phyloP scores from a whole-genome alignment of 2,329 filamentous ascomycete species.

The Fusarium sp. region DNA sequence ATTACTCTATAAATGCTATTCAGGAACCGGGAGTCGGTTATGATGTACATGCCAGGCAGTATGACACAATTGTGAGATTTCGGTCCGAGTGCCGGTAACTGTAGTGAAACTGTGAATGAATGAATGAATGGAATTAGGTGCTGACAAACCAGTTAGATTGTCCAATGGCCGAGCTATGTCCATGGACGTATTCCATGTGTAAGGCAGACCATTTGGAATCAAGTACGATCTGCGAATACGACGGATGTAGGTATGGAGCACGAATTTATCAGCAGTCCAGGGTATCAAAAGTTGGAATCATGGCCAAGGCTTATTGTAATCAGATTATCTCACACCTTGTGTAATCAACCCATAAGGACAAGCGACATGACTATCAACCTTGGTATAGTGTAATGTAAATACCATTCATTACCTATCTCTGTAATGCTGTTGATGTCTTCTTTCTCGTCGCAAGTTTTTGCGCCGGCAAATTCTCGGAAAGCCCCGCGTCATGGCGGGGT shows the following conservation, averaged over 20 bases:
- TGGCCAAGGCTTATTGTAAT: neutral
- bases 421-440: neutral
- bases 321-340: neutral
- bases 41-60: slow-evolving; percentile 40
- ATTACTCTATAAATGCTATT: slow-evolving; percentile 11
- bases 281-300: slow-evolving; percentile 14
- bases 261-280: slow-evolving; percentile 36
- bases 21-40: slow-evolving; percentile 25
- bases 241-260: slow-evolving; percentile 19
- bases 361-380: neutral
- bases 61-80: slow-evolving; percentile 46
- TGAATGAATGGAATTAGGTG: slow-evolving; percentile 14
- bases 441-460: slow-evolving; percentile 3
- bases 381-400: too few species aligned
- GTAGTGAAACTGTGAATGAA: too few species aligned
- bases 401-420: too few species aligned
- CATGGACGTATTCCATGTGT: slow-evolving; percentile 3
- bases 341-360: too few species aligned
- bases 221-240: slow-evolving; percentile 31
- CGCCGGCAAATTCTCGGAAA: slow-evolving; percentile 39
- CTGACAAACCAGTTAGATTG: slow-evolving; percentile 37
- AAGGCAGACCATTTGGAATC: slow-evolving; percentile 36
- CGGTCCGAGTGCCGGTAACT: slow-evolving; percentile 32
- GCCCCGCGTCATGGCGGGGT: slow-evolving; percentile 44
- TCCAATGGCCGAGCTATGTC: slow-evolving; percentile 8